Evolutionary conservation across 2,329 filamentous ascomycete species (phyloP).

Genomic region (Cytospora leucostoma): DNA sequence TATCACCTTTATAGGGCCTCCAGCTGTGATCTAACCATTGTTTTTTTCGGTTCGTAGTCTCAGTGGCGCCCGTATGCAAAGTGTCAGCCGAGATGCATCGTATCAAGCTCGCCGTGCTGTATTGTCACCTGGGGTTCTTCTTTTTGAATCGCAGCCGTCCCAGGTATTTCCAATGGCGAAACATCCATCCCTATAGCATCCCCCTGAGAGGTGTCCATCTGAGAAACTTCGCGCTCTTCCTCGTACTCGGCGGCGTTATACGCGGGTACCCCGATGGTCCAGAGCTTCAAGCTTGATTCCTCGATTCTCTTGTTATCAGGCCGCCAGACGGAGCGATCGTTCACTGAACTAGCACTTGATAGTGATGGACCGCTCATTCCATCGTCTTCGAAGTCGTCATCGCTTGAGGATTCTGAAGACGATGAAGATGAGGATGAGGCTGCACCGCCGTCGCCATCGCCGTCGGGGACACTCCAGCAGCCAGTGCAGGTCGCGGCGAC

Average conservation of each 20-base stretch:
- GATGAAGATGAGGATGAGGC: slow-evolving; percentile 7
- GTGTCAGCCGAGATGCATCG: background rate
- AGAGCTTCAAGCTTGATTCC: slow-evolving; percentile 50
- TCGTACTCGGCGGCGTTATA: slow-evolving; percentile 14
- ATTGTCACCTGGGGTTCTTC: background rate
- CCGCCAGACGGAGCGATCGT: background rate
- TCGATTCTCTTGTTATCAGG: slow-evolving; percentile 29
- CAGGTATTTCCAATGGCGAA: background rate
- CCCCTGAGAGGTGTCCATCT: slow-evolving; percentile 1
- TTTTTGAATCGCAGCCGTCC: background rate
- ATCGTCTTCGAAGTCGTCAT: slow-evolving; percentile 15
- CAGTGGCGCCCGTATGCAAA: background rate
- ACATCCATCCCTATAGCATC: too few species aligned
- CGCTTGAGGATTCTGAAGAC: background rate
- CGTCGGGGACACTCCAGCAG: slow-evolving; percentile 46
- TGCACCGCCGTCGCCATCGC: slow-evolving; percentile 25
- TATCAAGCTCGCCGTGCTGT: background rate
- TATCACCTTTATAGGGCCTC: background rate
- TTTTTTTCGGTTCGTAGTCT: background rate
- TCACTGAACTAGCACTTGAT: background rate
- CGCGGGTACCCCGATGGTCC: slow-evolving; percentile 39
- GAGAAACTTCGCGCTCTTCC: background rate
- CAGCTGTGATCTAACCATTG: background rate
- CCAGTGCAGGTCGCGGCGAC: slow-evolving; percentile 60
- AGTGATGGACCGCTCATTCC: background rate